Evolutionary conservation across 805 yeast species (phyloP).

Genomic region (Saccharomycopsis selenospora): DNA sequence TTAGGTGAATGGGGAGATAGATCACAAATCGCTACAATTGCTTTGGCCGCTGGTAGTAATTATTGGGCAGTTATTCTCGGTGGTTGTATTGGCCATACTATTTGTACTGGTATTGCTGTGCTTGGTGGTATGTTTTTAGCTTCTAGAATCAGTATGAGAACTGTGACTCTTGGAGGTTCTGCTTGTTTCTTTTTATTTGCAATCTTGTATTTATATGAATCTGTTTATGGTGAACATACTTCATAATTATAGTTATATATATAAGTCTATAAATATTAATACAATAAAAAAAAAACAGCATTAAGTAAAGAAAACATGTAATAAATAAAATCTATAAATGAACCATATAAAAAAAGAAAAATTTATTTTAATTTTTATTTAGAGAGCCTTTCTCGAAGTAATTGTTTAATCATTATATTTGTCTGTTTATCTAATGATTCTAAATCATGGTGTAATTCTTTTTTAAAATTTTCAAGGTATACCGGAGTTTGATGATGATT

Average conservation of each 20-base stretch:
- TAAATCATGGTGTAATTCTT: neutral
- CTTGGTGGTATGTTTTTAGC: constrained; percentile 90
- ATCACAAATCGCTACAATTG: constrained; percentile 95
- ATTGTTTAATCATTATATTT: neutral
- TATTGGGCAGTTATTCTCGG: constrained; percentile 87
- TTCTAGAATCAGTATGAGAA: constrained; percentile 81
- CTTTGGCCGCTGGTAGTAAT: constrained; percentile 95
- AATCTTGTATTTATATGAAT: constrained; percentile 69
- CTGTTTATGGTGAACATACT: constrained; percentile 27
- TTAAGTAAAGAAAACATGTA: too few species aligned
- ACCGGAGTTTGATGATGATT: neutral
- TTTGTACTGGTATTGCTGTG: constrained; percentile 88
- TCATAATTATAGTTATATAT: neutral
- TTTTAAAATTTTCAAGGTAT: neutral
- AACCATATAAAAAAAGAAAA: too few species aligned
- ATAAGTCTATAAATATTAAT: too few species aligned
- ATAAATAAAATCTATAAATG: too few species aligned
- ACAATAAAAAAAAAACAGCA: too few species aligned
- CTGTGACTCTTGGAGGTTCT: constrained; percentile 88
- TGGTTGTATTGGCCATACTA: constrained; percentile 80
- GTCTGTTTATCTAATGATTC: neutral
- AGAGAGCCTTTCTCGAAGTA: constrained; percentile 2
- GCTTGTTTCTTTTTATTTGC: constrained; percentile 79
- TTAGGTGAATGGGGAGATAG: constrained; percentile 99
- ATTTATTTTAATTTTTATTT: too few species aligned